Base-by-base conservation (phyloP, 768 basidiomycete genomes). In the Lactarius pseudohatsudake region DNA sequence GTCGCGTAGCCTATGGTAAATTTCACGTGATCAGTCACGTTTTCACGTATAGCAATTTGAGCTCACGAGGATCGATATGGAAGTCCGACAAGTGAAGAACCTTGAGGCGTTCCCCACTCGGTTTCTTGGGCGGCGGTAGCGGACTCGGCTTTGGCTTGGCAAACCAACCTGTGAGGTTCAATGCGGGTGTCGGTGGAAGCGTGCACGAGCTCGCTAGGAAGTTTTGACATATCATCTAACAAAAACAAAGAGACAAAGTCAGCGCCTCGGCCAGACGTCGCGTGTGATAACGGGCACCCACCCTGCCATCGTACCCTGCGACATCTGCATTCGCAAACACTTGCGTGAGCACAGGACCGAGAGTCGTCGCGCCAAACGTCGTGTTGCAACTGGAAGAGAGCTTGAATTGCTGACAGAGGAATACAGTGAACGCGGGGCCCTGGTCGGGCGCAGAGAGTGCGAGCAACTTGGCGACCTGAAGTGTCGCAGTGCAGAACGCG, bases 41-140 rank as follows among this genome's bases (percentile, higher is more conserved):
- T 22, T 34, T 57, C 57, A 54, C 43, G 43, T 16, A 50, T n/a
- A 61, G 32, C 16, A 15, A 36, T 40, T 5, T 11, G 38, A 28
- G 71, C 82, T 58, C 70, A 88, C 89, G 82, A 45, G 90, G 86
- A 74, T 92, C 90, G 59, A 92, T 76, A 74, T 91, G 91, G 64
- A 90, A 79, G 72, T 92, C 90, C 1, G 89, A 90, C n/a, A 92
- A 64, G 73, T 92, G 91, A 64, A 92, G 75, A 0, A 91, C 85
- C 73, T 89, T 91, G 53, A 91, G 77, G 43, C 85, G 80, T 71
- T 89, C 75, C 15, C 89, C 89, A 54, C 85, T 89, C 18, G 82
- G 81, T 73, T 80, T 79, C 74, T 81, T 88, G 0, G 80, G 79
- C 10, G 78, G 67, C n/a, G 88, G 88, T 15, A 87, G 80, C 4